A percentile compares a stretch with the other conserved stretches of the same genome.
phyloP scores from a whole-genome alignment of 371 early-diverging fungal genomes.

The Lichtheimia ornata region DNA sequence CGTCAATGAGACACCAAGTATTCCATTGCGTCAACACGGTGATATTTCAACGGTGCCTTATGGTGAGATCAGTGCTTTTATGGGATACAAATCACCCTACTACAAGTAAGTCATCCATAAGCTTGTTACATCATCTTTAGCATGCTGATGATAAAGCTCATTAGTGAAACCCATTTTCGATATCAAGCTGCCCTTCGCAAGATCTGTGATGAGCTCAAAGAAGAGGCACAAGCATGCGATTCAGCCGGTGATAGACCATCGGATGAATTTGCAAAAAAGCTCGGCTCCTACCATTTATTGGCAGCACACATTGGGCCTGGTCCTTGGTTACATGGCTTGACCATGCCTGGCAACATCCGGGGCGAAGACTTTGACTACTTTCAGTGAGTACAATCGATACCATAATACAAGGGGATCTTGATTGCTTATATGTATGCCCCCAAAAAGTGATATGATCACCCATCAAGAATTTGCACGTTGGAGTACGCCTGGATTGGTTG shows the following conservation, averaged over 20 bases:
- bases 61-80: conserved; percentile 51
- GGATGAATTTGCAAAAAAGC: conserved; percentile 44
- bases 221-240: conserved; percentile 45
- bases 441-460: conserved; percentile 62
- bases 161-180: conserved; percentile 56
- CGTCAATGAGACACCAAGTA: conserved; percentile 33
- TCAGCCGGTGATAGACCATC: conserved; percentile 42
- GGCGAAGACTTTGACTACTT: conserved; percentile 71
- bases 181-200: conserved; percentile 59
- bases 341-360: conserved; percentile 45
- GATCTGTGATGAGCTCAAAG: conserved; percentile 47
- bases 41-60: conserved; percentile 57
- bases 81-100: conserved; percentile 62
- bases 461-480: conserved; percentile 74
- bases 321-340: conserved; percentile 29
- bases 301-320: conserved; percentile 41
- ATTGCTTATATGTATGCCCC: too few relatives aligned
- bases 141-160: neutral
- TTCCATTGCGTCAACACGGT: conserved; percentile 35
- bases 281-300: conserved; percentile 38
- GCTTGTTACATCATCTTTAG: neutral
- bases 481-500: conserved; percentile 27
- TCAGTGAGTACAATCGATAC: conserved; percentile 27
- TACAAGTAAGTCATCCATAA: conserved; percentile 42
- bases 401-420: too few relatives aligned